Percentiles rank a stretch among this genome's conserved stretches.
Conservation (phyloP, 1,284 basidiomycete genomes). For the Microbotryomycetes sp. region DNA sequence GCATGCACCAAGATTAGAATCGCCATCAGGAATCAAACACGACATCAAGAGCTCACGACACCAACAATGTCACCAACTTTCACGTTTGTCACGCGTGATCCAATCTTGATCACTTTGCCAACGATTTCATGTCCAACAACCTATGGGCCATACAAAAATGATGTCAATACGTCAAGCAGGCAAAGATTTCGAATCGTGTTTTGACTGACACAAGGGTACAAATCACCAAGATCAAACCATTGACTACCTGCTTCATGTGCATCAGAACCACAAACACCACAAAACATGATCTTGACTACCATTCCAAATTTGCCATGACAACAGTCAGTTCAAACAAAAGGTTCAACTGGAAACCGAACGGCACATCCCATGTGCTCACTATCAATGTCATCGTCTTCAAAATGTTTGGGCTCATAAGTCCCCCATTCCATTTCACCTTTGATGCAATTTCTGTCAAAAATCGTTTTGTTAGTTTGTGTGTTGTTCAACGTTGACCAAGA, state of each 20-base stretch:
- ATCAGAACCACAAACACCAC: constrained; percentile 27
- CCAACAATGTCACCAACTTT: constrained; percentile 49
- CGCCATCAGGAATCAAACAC: no score
- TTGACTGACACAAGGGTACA: constrained; percentile 5
- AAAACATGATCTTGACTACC: neutral
- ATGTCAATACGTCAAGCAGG: neutral
- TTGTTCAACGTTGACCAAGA: no score
- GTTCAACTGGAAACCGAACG: neutral
- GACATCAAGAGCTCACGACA: constrained; percentile 37
- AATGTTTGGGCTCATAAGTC: constrained; percentile 42
- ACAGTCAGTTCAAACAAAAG: neutral
- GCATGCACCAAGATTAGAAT: no score
- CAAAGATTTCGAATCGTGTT: no score
- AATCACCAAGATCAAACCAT: neutral
- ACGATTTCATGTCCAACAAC: constrained; percentile 50
- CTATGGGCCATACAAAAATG: neutral
- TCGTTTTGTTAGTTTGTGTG: no score
- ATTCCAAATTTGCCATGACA: no score
- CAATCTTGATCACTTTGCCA: constrained; percentile 44
- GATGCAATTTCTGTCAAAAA: constrained; percentile 34
- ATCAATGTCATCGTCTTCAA: constrained; percentile 44
- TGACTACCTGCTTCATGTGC: constrained; percentile 15
- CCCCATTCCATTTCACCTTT: constrained; percentile 42
- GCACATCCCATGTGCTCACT: constrained; percentile 32
- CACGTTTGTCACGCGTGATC: constrained; percentile 43